Evolutionary conservation across 2,329 filamentous ascomycete species (phyloP), one percentile per base, ranked within the genome.

Genomic region (Calonectria hawksworthii): DNA sequence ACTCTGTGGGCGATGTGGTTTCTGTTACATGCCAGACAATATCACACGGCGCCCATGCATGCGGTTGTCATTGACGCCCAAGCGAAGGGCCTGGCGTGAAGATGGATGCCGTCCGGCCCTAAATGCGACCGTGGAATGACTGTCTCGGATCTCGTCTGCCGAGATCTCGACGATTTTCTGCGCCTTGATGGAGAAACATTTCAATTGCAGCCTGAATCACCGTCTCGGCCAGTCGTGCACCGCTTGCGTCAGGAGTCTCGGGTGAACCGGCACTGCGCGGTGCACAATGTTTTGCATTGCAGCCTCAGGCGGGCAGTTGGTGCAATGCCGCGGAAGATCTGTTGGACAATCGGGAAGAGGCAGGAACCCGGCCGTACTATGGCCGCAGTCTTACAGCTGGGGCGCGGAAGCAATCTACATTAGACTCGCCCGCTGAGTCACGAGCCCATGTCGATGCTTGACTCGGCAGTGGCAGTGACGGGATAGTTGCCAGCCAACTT

Each of bases 201-300:
- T 61, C 30, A 26, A 56, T 34, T 63, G 23, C 65, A 51, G 44
- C 41, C 54, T 66, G 59, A 72, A 54, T 69, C 72, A 56, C 38
- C 41, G 41, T 71, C 70, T 72, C 68, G 68, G 61, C 61, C 30
- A 71, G 61, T 70, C 68, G 38, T 59, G 32, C 64, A 7, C 65
- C 44, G 59, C 59, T 51, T 54, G 64, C 23, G 56, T 72, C 63
- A 68, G 70, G 64, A 50, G 74, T 74, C 73, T 75, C 68, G 70
- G 54, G 70, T 73, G 47, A 76, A 71, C 41, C 74, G 72, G 73
- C 71, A 69, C 38, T 63, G 56, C 32, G 56, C 16, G 56, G 23
- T 63, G 32, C 14, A 28, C 23, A 41, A 63, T 63, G 56, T 63
- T 63, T 63, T 28, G 34, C 34, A 41, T 63, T 30, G 34, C 34